phyloP scores from a whole-genome alignment of 768 basidiomycete genomes.

The Lactifluus piperatus region DNA sequence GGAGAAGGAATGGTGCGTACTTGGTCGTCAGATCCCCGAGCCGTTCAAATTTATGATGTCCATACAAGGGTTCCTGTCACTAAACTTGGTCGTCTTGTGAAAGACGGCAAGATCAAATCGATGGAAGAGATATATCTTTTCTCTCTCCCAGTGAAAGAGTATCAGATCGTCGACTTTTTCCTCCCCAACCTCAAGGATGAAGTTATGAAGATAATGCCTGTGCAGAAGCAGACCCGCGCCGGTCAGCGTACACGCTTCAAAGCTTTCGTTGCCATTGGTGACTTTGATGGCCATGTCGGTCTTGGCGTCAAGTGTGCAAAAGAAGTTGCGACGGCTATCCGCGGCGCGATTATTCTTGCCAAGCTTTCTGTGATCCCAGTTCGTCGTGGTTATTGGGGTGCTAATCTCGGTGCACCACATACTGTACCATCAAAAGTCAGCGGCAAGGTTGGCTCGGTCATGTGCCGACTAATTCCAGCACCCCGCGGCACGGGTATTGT shows the following conservation, averaged over 20 bases:
- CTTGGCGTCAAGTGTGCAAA: slow-evolving; percentile 99
- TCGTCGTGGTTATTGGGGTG: slow-evolving; percentile 99
- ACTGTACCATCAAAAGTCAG: slow-evolving; percentile 98
- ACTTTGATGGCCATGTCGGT: slow-evolving; percentile 97
- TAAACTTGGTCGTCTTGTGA: slow-evolving; percentile 97
- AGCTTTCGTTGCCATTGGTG: slow-evolving; percentile 99
- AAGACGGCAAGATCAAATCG: slow-evolving; percentile 99
- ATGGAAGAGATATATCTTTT: slow-evolving; percentile 99
- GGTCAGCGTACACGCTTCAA: slow-evolving; percentile 99
- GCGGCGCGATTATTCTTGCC: slow-evolving; percentile 98
- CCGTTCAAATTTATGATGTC: slow-evolving; percentile 7
- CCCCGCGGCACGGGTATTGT: slow-evolving; percentile 99
- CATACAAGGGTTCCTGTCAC: slow-evolving; percentile 84
- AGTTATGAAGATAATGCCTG: slow-evolving; percentile 99
- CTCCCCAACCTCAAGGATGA: slow-evolving; percentile 98
- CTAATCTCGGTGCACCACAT: slow-evolving; percentile 97
- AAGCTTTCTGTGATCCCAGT: slow-evolving; percentile 98
- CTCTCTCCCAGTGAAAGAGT: slow-evolving; percentile 99
- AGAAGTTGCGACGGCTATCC: slow-evolving; percentile 99
- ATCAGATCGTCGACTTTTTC: slow-evolving; percentile 99
- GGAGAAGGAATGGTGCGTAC: slow-evolving; percentile 94
- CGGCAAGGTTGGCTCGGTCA: slow-evolving; percentile 98
- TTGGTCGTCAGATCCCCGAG: not conserved
- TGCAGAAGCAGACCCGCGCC: slow-evolving; percentile 99
- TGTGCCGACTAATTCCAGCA: slow-evolving; percentile 97